Percentiles rank a stretch among this genome's conserved stretches.
phyloP scores from a whole-genome alignment of 2,329 filamentous ascomycete genomes.

The Lizonia empirigonia region DNA sequence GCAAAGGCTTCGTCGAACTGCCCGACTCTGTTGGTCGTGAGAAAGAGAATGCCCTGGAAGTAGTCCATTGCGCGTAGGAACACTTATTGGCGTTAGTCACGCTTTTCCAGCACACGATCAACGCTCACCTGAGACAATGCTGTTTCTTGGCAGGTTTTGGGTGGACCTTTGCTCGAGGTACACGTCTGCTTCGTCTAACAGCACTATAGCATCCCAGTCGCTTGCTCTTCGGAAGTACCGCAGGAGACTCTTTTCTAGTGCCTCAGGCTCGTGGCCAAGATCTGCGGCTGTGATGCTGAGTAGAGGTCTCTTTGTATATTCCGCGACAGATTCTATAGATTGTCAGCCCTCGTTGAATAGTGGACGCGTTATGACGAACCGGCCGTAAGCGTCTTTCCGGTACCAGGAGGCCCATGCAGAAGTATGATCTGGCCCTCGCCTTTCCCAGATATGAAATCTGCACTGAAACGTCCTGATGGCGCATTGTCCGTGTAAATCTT shows the following conservation, averaged over 20 bases:
- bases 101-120: too few relatives aligned
- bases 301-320: conserved; percentile 30
- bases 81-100: conserved; percentile 14
- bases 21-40: conserved; percentile 38
- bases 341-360: not conserved
- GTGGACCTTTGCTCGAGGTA: conserved; percentile 42
- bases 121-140: conserved; percentile 33
- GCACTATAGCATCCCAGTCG: conserved; percentile 34
- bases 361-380: conserved; percentile 24
- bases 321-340: conserved; percentile 28
- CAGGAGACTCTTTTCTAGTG: conserved; percentile 20
- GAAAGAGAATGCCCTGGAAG: conserved; percentile 49
- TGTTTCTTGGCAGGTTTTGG: conserved; percentile 38
- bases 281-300: conserved; percentile 26
- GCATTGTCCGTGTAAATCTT: not conserved
- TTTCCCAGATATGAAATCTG: conserved; percentile 53
- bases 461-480: not conserved
- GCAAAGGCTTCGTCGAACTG: conserved; percentile 90
- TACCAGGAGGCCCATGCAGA: conserved; percentile 77
- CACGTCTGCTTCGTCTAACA: conserved; percentile 49
- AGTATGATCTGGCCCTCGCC: conserved; percentile 27
- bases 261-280: conserved; percentile 19
- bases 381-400: conserved; percentile 81
- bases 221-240: conserved; percentile 22
- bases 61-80: conserved; percentile 48